Evolutionary conservation across 2,329 filamentous ascomycete species (phyloP), one percentile per base, ranked within the genome.

Genomic region (Myriosclerotinia duriaeana): DNA sequence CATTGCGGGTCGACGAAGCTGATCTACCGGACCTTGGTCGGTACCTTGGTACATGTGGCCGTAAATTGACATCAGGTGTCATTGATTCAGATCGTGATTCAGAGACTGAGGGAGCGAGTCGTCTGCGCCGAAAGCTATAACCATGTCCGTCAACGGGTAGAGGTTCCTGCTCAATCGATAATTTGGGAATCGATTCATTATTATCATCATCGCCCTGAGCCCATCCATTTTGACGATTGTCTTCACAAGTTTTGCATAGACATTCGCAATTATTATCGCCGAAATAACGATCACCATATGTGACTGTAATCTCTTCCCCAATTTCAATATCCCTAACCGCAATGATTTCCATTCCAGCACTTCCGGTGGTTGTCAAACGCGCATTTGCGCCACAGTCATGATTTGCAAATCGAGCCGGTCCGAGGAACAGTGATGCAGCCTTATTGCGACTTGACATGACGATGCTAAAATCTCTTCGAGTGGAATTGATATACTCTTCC

Each of bases 321-420:
- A 90, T 82, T 14, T 89, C 85, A 69, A 99, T 98, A 67, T 93
- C 85, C 71, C 88, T 87, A 44, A 88, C 87, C 3, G 95, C 92
- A 60, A 96, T 87, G 66, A 99, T 93, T 75, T 96, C 91, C 80
- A 99, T 97, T 46, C 92, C 92, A 67, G 93, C 88, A 66, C 89
- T 87, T 55, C 93, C 92, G 46, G 87, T 90, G 46, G 92, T 97
- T 72, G 91, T 89, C 54, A 99, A 84, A 75, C 89, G 87, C 11
- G 93, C 93, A 80, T 98, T 99, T 42, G 95, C 92, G 72, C 90
- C 85, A 79, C 95, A 99, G 78, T 99, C 95, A 78, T 99, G 95
- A 76, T 99, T 99, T 36, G 95, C 93, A 77, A 99, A 98, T 61
- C 95, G 88, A 44, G 95, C 95, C 9, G 95, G 96, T 0, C 95